Evolutionary conservation across 2,329 filamentous ascomycete genomes (phyloP).

Genomic region (Aspergillus awamori): DNA sequence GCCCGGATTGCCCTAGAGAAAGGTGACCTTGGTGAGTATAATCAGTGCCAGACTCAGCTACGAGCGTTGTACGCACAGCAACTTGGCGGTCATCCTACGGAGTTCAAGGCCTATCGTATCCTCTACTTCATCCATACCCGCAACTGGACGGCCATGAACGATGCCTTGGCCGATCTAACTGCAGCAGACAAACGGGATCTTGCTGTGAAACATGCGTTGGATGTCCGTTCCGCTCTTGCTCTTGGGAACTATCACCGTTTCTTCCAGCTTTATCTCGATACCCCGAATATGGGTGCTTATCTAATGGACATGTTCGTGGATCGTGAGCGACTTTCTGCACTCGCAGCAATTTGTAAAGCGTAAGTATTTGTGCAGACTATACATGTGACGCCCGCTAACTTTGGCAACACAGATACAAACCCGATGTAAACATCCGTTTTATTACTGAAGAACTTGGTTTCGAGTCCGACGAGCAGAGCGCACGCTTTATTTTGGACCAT

Average conservation of each 20-base stretch:
- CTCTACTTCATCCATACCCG: conserved; percentile 99
- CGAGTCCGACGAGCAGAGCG: conserved; percentile 86
- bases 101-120: conserved; percentile 99
- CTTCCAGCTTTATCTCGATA: conserved; percentile 92
- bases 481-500: conserved; percentile 85
- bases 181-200: conserved; percentile 86
- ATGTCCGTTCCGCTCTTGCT: conserved; percentile 87
- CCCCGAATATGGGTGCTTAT: conserved; percentile 96
- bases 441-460: conserved; percentile 96
- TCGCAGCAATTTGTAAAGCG: conserved; percentile 94
- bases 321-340: conserved; percentile 85
- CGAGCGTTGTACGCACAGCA: conserved; percentile 86
- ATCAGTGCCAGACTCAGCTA: conserved; percentile 98
- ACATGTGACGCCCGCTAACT: conserved; percentile 49
- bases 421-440: conserved; percentile 83
- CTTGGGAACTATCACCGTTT: conserved; percentile 97
- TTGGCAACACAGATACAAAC: conserved; percentile 73
- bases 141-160: conserved; percentile 97
- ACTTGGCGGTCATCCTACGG: conserved; percentile 83
- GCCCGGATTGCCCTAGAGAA: conserved; percentile 96
- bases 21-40: conserved; percentile 99
- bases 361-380: conserved; percentile 56
- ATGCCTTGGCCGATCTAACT: conserved; percentile 98
- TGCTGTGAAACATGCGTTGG: conserved; percentile 86
- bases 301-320: conserved; percentile 99